Conservation (phyloP, 352 stramenopile species). For the Phytophthora chlamydospora region DNA sequence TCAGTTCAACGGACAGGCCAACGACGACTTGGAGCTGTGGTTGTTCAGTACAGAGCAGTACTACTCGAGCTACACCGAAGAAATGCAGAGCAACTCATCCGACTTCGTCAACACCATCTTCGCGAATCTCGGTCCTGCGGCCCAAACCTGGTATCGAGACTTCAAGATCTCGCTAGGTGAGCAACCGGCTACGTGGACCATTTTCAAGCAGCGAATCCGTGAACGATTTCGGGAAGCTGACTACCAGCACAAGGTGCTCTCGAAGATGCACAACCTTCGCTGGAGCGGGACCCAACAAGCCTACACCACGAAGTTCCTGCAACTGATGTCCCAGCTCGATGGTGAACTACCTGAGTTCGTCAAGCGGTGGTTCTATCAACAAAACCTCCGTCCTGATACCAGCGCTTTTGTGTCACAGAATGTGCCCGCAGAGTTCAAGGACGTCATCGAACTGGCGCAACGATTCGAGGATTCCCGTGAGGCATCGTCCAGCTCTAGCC, state of each 20-base stretch:
- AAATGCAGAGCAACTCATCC: slow-evolving; percentile 1
- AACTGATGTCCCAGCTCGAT: background rate
- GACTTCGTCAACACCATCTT: slow-evolving; percentile 14
- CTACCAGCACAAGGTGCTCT: slow-evolving; percentile 16
- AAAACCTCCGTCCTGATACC: background rate
- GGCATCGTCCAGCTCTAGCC: too few species aligned
- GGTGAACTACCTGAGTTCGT: background rate
- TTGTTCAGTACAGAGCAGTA: slow-evolving; percentile 17
- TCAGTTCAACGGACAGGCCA: slow-evolving; percentile 3
- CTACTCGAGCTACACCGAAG: background rate
- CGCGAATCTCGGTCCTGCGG: background rate
- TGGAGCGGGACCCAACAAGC: background rate
- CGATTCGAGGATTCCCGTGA: background rate
- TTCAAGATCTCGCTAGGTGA: slow-evolving; percentile 6
- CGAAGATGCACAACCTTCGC: background rate
- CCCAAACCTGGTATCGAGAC: slow-evolving; percentile 11
- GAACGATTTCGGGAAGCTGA: slow-evolving; percentile 1
- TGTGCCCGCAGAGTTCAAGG: background rate
- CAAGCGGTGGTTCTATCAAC: slow-evolving; percentile 12
- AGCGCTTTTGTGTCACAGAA: background rate
- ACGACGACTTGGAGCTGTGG: slow-evolving; percentile 18
- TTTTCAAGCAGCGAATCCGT: slow-evolving; percentile 8
- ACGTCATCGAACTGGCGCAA: background rate
- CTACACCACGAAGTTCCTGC: slow-evolving; percentile 6
- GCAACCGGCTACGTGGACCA: background rate